Evolutionary conservation across 2,329 filamentous ascomycete species (phyloP).

Genomic region (Capronia epimyces): DNA sequence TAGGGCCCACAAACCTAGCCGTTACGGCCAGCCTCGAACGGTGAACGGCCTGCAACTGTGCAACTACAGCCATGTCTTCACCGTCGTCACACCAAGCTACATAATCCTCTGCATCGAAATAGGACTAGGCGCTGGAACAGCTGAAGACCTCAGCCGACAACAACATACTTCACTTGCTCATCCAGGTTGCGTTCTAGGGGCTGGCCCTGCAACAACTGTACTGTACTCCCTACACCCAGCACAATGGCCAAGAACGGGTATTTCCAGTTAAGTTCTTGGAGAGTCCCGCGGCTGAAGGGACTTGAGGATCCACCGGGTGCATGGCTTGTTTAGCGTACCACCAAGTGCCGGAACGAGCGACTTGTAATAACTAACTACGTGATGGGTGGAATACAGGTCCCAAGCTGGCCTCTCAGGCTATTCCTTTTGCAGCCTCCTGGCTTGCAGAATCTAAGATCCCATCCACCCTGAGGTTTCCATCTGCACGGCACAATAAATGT

Average conservation of each 20-base stretch:
- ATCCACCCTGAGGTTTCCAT: constrained; percentile 7
- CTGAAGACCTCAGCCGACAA: neutral
- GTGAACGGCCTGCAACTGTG: neutral
- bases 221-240: too few species aligned
- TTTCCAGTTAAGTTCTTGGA: constrained; percentile 3
- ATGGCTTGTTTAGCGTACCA: constrained; percentile 10
- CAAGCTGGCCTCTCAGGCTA: constrained; percentile 6
- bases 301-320: neutral
- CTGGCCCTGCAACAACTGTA: constrained; percentile 1
- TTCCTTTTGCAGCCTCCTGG: constrained; percentile 12
- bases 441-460: constrained; percentile 13
- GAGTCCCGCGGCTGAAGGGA: constrained; percentile 12
- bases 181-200: constrained; percentile 6
- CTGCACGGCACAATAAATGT: constrained; percentile 8
- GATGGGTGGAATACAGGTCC: constrained; percentile 4
- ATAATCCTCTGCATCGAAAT: neutral
- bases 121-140: neutral
- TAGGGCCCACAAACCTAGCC: neutral
- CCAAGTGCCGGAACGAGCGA: constrained; percentile 7
- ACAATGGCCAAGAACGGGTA: neutral
- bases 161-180: neutral
- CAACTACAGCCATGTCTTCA: neutral
- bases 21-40: neutral
- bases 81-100: neutral
- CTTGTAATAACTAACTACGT: constrained; percentile 3